Evolutionary conservation across 1,284 basidiomycete genomes (phyloP), one percentile per base, ranked within the genome.

Genomic region (Ustilago loliicola): DNA sequence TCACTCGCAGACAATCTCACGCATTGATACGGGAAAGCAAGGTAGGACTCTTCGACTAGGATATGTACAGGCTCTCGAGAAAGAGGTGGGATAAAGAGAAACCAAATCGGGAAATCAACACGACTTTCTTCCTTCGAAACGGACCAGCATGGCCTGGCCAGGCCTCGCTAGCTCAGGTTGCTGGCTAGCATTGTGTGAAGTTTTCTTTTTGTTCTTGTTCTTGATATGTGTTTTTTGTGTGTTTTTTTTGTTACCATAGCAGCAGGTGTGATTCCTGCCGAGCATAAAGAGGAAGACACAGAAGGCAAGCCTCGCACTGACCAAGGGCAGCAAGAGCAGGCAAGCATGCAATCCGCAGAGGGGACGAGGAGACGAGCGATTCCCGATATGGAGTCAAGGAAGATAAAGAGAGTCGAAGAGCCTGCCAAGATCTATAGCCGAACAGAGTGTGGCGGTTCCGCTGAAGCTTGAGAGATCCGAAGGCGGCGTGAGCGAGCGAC

Each of bases 341-440:
- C 27, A 30, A 21, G 54, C 60, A 55, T 60, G 61, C 64, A 47
- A 60, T 66, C 60, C 61, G 34, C 29, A 23, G 50, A 21, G 54
- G 25, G 52, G 32, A 38, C 23, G 21, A 56, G 25, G 38, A 61
- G 23, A 61, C 34, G 58, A 50, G 32, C 48, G 38, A 53, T 29
- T 57, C 47, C 62, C 67, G 54, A 65, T 32, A 40, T 40, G 56
- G 32, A 32, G 59, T 27, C 21, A 48, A 57, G 25, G 52, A 45
- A 54, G 36, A 27, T 21, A 36, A 47, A 47, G 57, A 50, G 51
- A 47, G 68, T 61, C 62, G 51, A 65, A 71, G 57, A 52, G 51
- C 62, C 62, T 71, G 68, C 62, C 68, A 32, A 71, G 61, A 61
- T 71, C 68, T 71, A 71, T 68, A 47, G 59, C 48, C 60, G 60